Evolutionary conservation across 352 stramenopile species (phyloP).

Genomic region (Peronosclerospora sorghi): DNA sequence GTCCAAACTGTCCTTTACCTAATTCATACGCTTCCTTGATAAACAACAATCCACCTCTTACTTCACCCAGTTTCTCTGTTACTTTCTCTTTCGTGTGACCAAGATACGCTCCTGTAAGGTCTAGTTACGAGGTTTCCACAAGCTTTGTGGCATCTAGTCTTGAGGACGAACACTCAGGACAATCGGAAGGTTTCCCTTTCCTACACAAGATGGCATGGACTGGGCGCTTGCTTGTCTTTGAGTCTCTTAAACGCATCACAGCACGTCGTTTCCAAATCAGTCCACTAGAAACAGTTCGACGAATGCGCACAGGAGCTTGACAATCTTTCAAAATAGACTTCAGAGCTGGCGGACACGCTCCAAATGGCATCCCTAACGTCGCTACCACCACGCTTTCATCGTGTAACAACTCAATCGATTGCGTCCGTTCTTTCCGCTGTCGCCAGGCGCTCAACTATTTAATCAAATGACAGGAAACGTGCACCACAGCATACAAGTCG

Average conservation of each 20-base stretch:
- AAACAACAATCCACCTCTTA: constrained; percentile 87
- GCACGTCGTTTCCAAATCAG: constrained; percentile 44
- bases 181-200: constrained; percentile 32
- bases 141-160: constrained; percentile 68
- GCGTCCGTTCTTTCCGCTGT: constrained; percentile 23
- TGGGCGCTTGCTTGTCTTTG: constrained; percentile 1
- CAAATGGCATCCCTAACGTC: too few species aligned
- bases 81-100: constrained; percentile 87
- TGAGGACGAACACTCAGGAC: constrained; percentile 32
- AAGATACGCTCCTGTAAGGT: constrained; percentile 82
- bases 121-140: constrained; percentile 75
- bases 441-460: constrained; percentile 27
- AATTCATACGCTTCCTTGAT: too few species aligned
- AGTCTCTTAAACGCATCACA: constrained; percentile 35
- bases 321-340: too few species aligned
- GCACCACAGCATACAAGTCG: constrained; percentile 30
- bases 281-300: constrained; percentile 28
- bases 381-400: too few species aligned
- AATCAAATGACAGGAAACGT: constrained; percentile 28
- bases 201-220: constrained; percentile 29
- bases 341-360: too few species aligned
- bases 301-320: too few species aligned
- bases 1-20: constrained; percentile 83
- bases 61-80: constrained; percentile 77
- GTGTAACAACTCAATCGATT: too few species aligned